Conservation (phyloP, 768 basidiomycete species). For the Suillus ampliporus region DNA sequence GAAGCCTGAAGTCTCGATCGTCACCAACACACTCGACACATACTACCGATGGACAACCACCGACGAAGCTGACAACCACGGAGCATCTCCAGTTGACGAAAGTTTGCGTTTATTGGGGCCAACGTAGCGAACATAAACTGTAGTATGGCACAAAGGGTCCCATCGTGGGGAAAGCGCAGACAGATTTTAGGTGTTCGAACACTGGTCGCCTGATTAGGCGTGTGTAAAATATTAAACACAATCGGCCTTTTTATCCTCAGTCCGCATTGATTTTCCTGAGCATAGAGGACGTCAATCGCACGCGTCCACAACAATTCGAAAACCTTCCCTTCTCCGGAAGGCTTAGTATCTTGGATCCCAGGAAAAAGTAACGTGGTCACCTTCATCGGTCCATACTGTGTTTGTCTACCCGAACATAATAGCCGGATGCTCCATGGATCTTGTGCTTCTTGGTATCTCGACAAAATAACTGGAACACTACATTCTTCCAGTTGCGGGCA, state of each 20-base stretch:
- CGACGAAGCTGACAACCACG: constrained; percentile 10
- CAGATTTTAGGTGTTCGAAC: not conserved
- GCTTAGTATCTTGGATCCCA: not conserved
- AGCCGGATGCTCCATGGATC: not conserved
- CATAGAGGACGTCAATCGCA: not conserved
- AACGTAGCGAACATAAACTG: too few species aligned
- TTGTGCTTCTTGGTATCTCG: not conserved
- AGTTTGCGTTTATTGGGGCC: too few species aligned
- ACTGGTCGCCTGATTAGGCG: not conserved
- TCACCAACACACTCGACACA: not conserved
- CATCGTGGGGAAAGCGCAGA: too few species aligned
- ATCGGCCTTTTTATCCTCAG: not conserved
- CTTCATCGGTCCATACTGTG: not conserved
- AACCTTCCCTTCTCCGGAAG: not conserved
- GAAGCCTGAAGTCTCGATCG: constrained; percentile 13
- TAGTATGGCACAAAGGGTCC: too few species aligned
- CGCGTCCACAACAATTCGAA: not conserved
- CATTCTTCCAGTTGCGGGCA: not conserved
- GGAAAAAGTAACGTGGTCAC: not conserved
- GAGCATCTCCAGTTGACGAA: not conserved
- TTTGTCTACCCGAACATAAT: not conserved
- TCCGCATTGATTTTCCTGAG: not conserved
- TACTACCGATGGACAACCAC: constrained; percentile 9
- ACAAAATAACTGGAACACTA: not conserved
- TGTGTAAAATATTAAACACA: too few species aligned